Evolutionary conservation across 163 green algal species (phyloP), one percentile per base, ranked within the genome.

Genomic region (Scenedesmus sp.): DNA sequence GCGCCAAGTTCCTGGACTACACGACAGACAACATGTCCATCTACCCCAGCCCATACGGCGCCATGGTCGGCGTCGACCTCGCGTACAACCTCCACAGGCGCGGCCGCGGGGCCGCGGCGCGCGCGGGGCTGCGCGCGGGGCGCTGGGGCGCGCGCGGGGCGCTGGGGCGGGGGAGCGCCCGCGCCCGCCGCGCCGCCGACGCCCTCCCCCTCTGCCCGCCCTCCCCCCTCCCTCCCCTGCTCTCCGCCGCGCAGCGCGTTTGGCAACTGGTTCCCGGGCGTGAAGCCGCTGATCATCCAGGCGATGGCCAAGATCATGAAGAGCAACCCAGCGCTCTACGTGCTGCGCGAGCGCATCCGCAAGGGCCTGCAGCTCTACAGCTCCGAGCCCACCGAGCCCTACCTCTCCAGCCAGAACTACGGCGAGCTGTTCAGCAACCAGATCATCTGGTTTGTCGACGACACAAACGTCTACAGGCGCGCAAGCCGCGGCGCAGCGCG

Each of bases 1-100:
- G 96, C 29, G 96, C 96, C 85, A 98, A 98, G 92, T 99, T 99
- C 89, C 89, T 99, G 72, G 97, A 99, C 91, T 99, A 99, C 92
- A 99, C 97, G 69, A 99, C 95, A 2, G 97, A 99, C 87, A 99
- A 98, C 93, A 99, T 99, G 96, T 97, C 91, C 81, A 97, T 99
- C 88, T 99, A 99, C 90, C 97, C 97, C 20, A 96, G 92, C 15
- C 95, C 97, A 47, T 98, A 95, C 18, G 95, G 94, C 44, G 86
- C 88, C 67, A 99, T 99, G 96, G 89, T 99, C 34, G 94, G 95
- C 77, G 91, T 99, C 18, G 97, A 99, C 85, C 90, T 99, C 56
- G 95, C 95, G 3, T 99, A 99, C 93, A 99, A 99, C 87, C 90
- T 99, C 87, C 94, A 99, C 90, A 86, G 73, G 73, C 74, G 56